Conservation (phyloP, 805 yeast genomes). For the Komagataella mondaviorum region DNA sequence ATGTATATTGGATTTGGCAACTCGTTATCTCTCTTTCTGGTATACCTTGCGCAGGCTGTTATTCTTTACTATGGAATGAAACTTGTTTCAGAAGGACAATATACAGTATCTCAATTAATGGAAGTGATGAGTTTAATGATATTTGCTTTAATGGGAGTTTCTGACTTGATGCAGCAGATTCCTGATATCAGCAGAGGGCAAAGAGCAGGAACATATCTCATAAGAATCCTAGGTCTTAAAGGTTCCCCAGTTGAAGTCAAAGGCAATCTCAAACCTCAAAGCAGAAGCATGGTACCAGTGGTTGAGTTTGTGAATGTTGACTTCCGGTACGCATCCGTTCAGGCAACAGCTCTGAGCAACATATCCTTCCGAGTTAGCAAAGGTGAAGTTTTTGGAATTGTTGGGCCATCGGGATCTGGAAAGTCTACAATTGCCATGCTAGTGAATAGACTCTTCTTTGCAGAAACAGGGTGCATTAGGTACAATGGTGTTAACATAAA, state of each 20-base stretch:
- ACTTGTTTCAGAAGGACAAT: constrained; percentile 47
- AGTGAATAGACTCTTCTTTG: constrained; percentile 37
- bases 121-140: constrained; percentile 59
- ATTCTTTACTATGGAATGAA: constrained; percentile 70
- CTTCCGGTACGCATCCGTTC: constrained; percentile 32
- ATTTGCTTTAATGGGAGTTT: constrained; percentile 58
- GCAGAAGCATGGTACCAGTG: background rate
- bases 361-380: constrained; percentile 27
- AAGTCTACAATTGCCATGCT: constrained; percentile 65
- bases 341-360: constrained; percentile 21
- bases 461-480: constrained; percentile 23
- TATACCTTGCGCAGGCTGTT: constrained; percentile 52
- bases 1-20: constrained; percentile 54
- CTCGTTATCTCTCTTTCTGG: constrained; percentile 39
- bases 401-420: constrained; percentile 87
- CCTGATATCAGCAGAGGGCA: constrained; percentile 77
- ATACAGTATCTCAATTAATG: constrained; percentile 43
- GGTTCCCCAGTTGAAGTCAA: constrained; percentile 21
- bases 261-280: constrained; percentile 20
- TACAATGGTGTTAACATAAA: constrained; percentile 35
- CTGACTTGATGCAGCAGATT: constrained; percentile 44
- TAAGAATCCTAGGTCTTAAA: constrained; percentile 22
- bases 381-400: constrained; percentile 48
- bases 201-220: constrained; percentile 47
- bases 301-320: constrained; percentile 29